phyloP scores from a whole-genome alignment of 495 filamentous ascomycete genomes.

The Cercophora sp. region DNA sequence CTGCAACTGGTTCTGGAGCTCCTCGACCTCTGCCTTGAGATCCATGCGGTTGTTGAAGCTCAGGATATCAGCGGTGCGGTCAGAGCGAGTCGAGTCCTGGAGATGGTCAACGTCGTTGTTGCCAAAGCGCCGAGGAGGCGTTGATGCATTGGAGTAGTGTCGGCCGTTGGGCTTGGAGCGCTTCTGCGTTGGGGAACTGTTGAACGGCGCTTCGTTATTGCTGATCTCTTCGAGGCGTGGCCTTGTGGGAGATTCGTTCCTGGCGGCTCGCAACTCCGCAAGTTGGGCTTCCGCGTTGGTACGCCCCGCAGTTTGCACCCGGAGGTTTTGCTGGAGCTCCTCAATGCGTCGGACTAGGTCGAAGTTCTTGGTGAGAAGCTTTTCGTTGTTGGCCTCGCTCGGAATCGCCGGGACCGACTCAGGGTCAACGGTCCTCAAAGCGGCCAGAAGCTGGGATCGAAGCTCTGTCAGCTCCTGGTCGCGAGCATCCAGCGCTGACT shows the following conservation, averaged over 20 bases:
- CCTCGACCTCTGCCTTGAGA: constrained; percentile 82
- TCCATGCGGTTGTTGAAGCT: constrained; percentile 90
- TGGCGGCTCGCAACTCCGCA: constrained; percentile 71
- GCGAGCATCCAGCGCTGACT: constrained; percentile 68
- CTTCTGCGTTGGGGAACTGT: constrained; percentile 71
- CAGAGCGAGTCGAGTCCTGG: constrained; percentile 78
- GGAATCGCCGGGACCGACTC: constrained; percentile 48
- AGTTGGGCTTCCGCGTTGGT: constrained; percentile 80
- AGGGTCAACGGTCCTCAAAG: constrained; percentile 84
- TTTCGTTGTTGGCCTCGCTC: constrained; percentile 46
- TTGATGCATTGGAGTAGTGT: constrained; percentile 69
- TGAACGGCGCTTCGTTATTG: constrained; percentile 72
- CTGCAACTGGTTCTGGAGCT: constrained; percentile 92
- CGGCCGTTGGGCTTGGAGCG: constrained; percentile 70
- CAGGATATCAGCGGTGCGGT: constrained; percentile 83
- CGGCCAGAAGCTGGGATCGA: constrained; percentile 69
- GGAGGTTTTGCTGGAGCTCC: constrained; percentile 77
- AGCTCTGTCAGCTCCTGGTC: constrained; percentile 77
- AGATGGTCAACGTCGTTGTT: constrained; percentile 57
- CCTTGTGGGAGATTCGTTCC: constrained; percentile 67
- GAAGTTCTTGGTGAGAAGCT: constrained; percentile 56
- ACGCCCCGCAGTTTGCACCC: constrained; percentile 80
- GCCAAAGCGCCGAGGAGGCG: constrained; percentile 67
- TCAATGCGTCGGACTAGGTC: constrained; percentile 88
- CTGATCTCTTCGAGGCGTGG: constrained; percentile 78